A percentile compares a stretch with the other conserved stretches of the same genome.
phyloP scores from a whole-genome alignment of 805 yeast genomes.

The Schizosaccharomyces lindneri region DNA sequence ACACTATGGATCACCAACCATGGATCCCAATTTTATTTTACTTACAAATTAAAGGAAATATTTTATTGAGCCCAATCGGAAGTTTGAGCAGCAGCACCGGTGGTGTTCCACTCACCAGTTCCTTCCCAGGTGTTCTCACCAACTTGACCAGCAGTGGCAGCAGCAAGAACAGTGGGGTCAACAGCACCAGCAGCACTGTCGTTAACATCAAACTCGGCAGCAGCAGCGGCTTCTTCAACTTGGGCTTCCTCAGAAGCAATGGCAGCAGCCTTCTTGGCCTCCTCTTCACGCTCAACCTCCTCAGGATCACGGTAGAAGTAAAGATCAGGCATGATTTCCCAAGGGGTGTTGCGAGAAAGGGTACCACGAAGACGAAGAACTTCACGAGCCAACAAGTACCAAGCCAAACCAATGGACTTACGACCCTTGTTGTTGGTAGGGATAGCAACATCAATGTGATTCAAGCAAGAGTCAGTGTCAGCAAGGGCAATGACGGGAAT shows the following conservation, averaged over 20 bases:
- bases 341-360: slow-evolving; percentile 81
- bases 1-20: background rate
- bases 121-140: background rate
- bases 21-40: background rate
- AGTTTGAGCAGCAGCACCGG: slow-evolving; percentile 2
- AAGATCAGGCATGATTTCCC: slow-evolving; percentile 99
- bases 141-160: slow-evolving; percentile 2
- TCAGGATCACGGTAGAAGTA: slow-evolving; percentile 99
- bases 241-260: slow-evolving; percentile 23
- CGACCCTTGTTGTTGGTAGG: slow-evolving; percentile 99
- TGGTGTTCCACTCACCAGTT: slow-evolving; percentile 1
- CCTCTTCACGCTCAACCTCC: slow-evolving; percentile 61
- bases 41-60: background rate
- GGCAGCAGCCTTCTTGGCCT: slow-evolving; percentile 22
- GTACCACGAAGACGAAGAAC: slow-evolving; percentile 97
- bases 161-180: slow-evolving; percentile 24
- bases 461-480: slow-evolving; percentile 97
- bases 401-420: slow-evolving; percentile 97
- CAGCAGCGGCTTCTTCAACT: slow-evolving; percentile 39
- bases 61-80: slow-evolving; percentile 2
- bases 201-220: slow-evolving; percentile 20
- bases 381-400: slow-evolving; percentile 99
- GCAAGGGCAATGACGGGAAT: slow-evolving; percentile 98
- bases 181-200: slow-evolving; percentile 18
- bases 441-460: slow-evolving; percentile 96